Evolutionary conservation across 257 asterid species (phyloP).

Genomic region (Buddleja alternifolia): DNA sequence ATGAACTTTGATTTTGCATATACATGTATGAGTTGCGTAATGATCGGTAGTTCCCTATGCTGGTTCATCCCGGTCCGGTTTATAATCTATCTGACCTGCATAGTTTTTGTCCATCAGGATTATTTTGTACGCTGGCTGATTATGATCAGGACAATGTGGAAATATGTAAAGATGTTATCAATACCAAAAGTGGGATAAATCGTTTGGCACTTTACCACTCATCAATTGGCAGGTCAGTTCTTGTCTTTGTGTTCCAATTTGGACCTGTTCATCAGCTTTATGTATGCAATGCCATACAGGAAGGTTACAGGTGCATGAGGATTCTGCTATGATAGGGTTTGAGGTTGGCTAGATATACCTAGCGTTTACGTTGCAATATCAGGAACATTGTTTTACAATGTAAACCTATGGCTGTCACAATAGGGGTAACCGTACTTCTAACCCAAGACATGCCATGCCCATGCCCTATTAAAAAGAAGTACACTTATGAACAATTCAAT

Average conservation of each 20-base stretch:
- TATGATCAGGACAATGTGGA: constrained; percentile 67
- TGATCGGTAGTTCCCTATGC: constrained; percentile 1
- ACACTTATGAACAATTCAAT: too few species aligned
- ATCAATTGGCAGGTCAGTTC: constrained; percentile 82
- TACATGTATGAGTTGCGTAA: constrained; percentile 13
- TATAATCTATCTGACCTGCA: constrained; percentile 23
- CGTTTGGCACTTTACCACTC: constrained; percentile 75
- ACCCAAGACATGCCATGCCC: too few species aligned
- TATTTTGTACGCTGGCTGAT: constrained; percentile 75
- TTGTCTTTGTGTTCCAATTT: constrained; percentile 6
- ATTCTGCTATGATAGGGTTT: too few species aligned
- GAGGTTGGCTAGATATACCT: too few species aligned
- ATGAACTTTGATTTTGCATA: not conserved
- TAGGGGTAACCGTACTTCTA: too few species aligned
- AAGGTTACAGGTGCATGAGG: too few species aligned
- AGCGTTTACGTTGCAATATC: too few species aligned
- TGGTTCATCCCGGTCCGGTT: not conserved
- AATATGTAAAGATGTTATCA: constrained; percentile 55
- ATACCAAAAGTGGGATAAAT: constrained; percentile 70
- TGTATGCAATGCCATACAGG: too few species aligned
- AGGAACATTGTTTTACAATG: too few species aligned
- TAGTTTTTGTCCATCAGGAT: constrained; percentile 51
- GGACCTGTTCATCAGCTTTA: too few species aligned
- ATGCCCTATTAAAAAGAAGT: too few species aligned
- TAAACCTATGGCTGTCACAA: too few species aligned